Evolutionary conservation across 495 filamentous ascomycete species (phyloP).

Genomic region (Penicillium subrubescens): DNA sequence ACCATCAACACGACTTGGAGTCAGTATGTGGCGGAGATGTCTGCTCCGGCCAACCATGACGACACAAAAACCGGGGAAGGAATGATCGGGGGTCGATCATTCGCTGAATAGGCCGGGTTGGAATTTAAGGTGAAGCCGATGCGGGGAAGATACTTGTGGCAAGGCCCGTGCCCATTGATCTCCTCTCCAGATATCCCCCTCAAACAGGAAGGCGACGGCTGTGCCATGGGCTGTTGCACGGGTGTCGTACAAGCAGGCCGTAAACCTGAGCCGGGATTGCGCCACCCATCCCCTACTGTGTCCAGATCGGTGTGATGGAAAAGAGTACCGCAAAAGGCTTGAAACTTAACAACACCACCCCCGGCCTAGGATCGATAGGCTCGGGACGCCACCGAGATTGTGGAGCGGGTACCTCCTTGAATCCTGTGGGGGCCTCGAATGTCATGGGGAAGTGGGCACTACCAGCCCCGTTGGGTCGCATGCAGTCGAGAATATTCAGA

Average conservation of each 20-base stretch:
- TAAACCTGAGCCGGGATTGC: not conserved
- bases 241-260: not conserved
- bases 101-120: constrained; percentile 18
- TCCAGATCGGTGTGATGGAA: not conserved
- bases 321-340: not conserved
- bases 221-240: constrained; percentile 1
- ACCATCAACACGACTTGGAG: not conserved
- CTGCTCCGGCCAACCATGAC: constrained; percentile 24
- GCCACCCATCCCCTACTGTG: not conserved
- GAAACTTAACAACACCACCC: not conserved
- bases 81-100: constrained; percentile 4
- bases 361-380: not conserved
- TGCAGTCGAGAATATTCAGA: not conserved
- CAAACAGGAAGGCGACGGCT: not conserved
- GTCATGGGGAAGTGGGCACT: not conserved
- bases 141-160: constrained; percentile 20
- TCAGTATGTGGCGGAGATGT: constrained; percentile 16
- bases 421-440: not conserved
- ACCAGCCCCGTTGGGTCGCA: not conserved
- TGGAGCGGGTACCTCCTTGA: not conserved
- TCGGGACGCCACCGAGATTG: not conserved
- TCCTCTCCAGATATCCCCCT: not conserved
- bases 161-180: not conserved
- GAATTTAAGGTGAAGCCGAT: constrained; percentile 15
- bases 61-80: constrained; percentile 11